Percentiles rank a stretch among this genome's conserved stretches.
phyloP scores from a whole-genome alignment of 2,329 filamentous ascomycete species.

The Cryphonectria radicalis region DNA sequence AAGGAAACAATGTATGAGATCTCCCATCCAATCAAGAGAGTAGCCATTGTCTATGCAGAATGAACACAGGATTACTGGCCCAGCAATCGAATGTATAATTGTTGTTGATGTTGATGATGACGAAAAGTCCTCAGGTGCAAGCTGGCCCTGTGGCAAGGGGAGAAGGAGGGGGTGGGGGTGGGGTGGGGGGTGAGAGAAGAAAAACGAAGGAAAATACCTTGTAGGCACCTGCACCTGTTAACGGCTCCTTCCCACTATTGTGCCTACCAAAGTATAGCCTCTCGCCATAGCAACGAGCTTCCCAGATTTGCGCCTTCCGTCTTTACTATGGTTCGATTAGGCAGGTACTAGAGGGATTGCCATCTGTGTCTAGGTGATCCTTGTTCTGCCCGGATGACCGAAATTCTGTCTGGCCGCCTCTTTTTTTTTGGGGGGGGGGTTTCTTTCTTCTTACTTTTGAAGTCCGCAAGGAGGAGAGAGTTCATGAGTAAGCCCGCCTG shows the following conservation, averaged over 20 bases:
- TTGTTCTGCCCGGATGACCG: conserved; percentile 11
- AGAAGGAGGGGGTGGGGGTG: no score
- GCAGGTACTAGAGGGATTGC: neutral
- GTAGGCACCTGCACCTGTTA: neutral
- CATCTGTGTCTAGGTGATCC: conserved; percentile 10
- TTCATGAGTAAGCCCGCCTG: neutral
- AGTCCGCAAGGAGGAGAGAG: neutral
- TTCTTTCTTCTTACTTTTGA: neutral
- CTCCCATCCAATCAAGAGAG: neutral
- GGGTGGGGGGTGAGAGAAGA: no score
- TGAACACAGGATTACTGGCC: no score
- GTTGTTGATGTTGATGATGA: neutral
- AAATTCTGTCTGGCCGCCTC: conserved; percentile 6
- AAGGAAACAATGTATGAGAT: neutral
- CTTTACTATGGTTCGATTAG: conserved; percentile 12
- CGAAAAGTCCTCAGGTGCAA: neutral
- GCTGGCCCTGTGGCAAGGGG: no score
- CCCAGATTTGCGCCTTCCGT: conserved; percentile 9
- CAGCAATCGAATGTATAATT: neutral
- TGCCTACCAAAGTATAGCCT: neutral
- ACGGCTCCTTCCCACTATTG: neutral
- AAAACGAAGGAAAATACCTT: no score
- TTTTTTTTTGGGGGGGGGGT: no score
- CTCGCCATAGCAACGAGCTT: conserved; percentile 6
- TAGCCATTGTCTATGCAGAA: neutral